Evolutionary conservation across 345 rosid species (phyloP).

Genomic region (Bruguiera gymnorhiza): DNA sequence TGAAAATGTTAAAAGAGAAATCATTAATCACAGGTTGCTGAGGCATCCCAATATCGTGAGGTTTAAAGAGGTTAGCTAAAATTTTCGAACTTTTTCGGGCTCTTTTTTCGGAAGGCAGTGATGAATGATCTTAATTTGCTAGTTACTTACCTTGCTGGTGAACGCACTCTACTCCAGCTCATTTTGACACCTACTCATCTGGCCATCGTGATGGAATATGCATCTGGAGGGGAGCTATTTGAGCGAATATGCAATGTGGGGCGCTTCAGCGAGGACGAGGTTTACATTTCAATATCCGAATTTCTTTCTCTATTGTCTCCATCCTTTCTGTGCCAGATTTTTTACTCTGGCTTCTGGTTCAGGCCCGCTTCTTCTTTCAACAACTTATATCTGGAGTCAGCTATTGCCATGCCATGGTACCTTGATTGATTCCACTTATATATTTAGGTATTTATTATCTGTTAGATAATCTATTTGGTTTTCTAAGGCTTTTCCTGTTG

Average conservation of each 20-base stretch:
- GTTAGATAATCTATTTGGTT: neutral
- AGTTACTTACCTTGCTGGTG: neutral
- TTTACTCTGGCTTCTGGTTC: conserved; percentile 10
- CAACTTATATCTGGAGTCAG: conserved; percentile 37
- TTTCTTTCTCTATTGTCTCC: neutral
- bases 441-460: neutral
- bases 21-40: conserved; percentile 32
- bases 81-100: neutral
- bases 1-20: conserved; percentile 36
- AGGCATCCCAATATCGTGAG: conserved; percentile 36
- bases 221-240: conserved; percentile 38
- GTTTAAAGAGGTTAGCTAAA: conserved; percentile 31
- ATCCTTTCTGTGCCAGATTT: neutral
- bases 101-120: neutral
- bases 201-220: conserved; percentile 38
- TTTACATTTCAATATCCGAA: neutral
- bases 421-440: neutral
- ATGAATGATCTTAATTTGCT: neutral
- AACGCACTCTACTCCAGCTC: conserved; percentile 18
- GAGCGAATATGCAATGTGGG: conserved; percentile 29
- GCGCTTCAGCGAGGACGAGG: conserved; percentile 36
- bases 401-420: conserved; percentile 38
- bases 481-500: conserved; percentile 10
- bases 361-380: conserved; percentile 38
- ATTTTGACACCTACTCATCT: conserved; percentile 33